Evolutionary conservation across 768 basidiomycete genomes (phyloP).

Genomic region (Scleroderma citrinum): DNA sequence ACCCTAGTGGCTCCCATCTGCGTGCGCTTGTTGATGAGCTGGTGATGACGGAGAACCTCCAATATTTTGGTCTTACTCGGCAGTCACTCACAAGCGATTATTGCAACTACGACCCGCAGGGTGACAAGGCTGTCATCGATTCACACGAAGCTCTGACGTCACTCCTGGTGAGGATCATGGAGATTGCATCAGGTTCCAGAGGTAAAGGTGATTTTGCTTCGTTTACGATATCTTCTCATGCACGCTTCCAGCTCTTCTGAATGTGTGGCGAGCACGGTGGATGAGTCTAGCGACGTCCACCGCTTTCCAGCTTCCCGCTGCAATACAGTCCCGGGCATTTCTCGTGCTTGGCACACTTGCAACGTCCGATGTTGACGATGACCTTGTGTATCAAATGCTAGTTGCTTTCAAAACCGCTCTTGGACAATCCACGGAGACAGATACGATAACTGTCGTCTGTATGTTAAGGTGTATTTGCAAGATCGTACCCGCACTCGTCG

Average conservation of each 20-base stretch:
- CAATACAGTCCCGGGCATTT: constrained; percentile 85
- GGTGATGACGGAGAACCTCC: constrained; percentile 49
- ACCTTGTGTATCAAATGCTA: constrained; percentile 88
- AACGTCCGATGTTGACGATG: constrained; percentile 82
- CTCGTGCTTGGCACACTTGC: constrained; percentile 79
- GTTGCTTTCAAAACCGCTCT: constrained; percentile 78
- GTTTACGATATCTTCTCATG: constrained; percentile 4
- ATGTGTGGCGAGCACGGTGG: constrained; percentile 91
- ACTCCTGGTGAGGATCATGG: constrained; percentile 58
- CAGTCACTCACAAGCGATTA: constrained; percentile 67
- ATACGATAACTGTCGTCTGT: constrained; percentile 69
- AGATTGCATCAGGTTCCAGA: constrained; percentile 57
- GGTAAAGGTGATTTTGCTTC: constrained; percentile 41
- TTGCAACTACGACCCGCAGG: constrained; percentile 44
- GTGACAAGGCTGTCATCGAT: constrained; percentile 53
- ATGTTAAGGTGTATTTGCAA: constrained; percentile 85
- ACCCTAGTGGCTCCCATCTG: constrained; percentile 53
- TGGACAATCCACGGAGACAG: constrained; percentile 57
- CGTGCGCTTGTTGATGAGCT: constrained; percentile 58
- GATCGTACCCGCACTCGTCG: constrained; percentile 63
- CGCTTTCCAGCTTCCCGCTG: constrained; percentile 84
- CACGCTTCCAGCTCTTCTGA: constrained; percentile 53
- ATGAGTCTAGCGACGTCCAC: constrained; percentile 85
- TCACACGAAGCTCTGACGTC: constrained; percentile 58
- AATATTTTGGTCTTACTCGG: constrained; percentile 67